Evolutionary conservation across 495 filamentous ascomycete genomes (phyloP), one percentile per base, ranked within the genome.

Genomic region (Aspergillus nidulans): DNA sequence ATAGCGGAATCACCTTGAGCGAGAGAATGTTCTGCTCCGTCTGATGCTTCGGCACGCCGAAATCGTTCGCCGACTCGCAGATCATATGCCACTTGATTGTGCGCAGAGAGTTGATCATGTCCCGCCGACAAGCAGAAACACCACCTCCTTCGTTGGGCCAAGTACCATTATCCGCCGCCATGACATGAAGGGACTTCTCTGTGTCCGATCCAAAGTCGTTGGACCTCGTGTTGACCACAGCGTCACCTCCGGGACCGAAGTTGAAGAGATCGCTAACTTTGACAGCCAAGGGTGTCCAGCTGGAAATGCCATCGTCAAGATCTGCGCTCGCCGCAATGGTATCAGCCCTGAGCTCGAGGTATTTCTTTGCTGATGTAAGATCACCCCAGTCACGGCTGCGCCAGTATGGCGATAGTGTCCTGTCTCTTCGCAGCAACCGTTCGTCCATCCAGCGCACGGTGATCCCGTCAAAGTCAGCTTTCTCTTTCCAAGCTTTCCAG

Each of bases 91-190:
- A 85, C 52, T 79, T 79, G 53, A 87, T 82, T 1, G 80, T 81
- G 21, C 70, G 67, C 51, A 85, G 74, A 21, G 80, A 79, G 61
- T 86, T 84, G 67, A 87, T 82, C 72, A 87, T 76, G 57, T 87
- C 84, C 49, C 84, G 72, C n/a, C 84, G 80, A 68, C 84, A 87
- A 24, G 81, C 82, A 40, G 83, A 85, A 16, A 87, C 83, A 61
- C 84, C 84, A 53, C 84, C 84, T 49, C 80, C 81, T 59, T 85
- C 80, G 48, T 85, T 84, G 0, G 84, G 84, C 84, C 84, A 87
- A 26, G 82, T 85, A 13, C 81, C 81, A 32, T 73, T 85, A 62
- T 87, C 84, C 12, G 81, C 77, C 41, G 83, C 82, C 58, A 87
- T 74, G 49, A 87, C 81, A 55, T 85, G 83, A 13, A 87, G 73